These are phyloP conservation scores for Knufia petricola DNA, from an alignment of 2,329 filamentous ascomycete genomes.

Conservation along the genomic window DNA sequence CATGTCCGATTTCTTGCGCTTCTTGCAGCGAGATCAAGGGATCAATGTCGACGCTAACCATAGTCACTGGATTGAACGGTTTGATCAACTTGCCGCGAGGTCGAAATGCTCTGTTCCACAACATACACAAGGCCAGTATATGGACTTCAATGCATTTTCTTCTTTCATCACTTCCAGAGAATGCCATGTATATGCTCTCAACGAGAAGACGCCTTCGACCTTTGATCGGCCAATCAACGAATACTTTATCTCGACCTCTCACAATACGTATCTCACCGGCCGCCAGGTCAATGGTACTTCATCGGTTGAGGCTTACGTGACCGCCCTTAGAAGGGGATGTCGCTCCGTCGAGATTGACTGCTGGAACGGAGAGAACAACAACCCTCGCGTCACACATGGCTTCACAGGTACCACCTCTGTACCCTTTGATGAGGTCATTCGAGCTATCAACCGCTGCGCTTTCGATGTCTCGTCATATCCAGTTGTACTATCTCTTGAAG, in stretches of 20 bases:
- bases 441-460: slow-evolving; percentile 87
- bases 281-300: slow-evolving; percentile 83
- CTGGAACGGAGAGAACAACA: slow-evolving; percentile 85
- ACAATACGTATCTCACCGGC: slow-evolving; percentile 93
- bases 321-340: slow-evolving; percentile 76
- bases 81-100: slow-evolving; percentile 15
- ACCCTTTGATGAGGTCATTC: slow-evolving; percentile 82
- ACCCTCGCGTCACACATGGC: slow-evolving; percentile 84
- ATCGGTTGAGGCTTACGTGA: slow-evolving; percentile 91
- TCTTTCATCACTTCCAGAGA: slow-evolving; percentile 65
- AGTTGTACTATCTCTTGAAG: slow-evolving; percentile 88
- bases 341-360: slow-evolving; percentile 96
- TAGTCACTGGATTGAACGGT: slow-evolving; percentile 16
- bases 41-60: slow-evolving; percentile 61
- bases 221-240: slow-evolving; percentile 85
- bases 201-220: slow-evolving; percentile 49
- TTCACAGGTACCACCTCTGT: slow-evolving; percentile 81
- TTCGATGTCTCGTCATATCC: slow-evolving; percentile 82
- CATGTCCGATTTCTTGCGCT: slow-evolving; percentile 62
- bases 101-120: slow-evolving; percentile 13
- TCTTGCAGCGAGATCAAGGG: slow-evolving; percentile 63
- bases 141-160: slow-evolving; percentile 71
- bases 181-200: slow-evolving; percentile 55
- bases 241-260: slow-evolving; percentile 96
- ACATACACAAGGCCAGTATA: slow-evolving; percentile 36